Percentiles rank a stretch among this genome's conserved stretches.
Conservation (phyloP, 2,329 filamentous ascomycete genomes). For the Arthrobotrys pseudoclavata region DNA sequence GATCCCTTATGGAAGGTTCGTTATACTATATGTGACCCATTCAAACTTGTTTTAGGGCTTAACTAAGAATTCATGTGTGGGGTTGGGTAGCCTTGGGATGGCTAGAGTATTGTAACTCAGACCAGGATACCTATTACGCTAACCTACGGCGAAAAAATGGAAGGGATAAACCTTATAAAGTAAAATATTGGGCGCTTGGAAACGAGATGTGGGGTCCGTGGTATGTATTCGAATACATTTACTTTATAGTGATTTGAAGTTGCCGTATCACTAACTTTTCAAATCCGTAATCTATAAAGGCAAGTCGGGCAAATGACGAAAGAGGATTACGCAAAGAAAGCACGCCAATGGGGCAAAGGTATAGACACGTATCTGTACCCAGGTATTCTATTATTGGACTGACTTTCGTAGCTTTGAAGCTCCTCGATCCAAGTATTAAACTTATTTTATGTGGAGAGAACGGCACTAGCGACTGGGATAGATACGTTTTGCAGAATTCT, state of each 20-base stretch:
- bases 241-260: too few species aligned
- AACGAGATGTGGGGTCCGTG: constrained; percentile 72
- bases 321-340: constrained; percentile 77
- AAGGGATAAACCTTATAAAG: constrained; percentile 80
- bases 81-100: constrained; percentile 74
- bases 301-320: constrained; percentile 78
- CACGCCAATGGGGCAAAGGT: constrained; percentile 77
- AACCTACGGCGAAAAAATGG: constrained; percentile 83
- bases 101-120: constrained; percentile 89
- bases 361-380: constrained; percentile 62
- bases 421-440: constrained; percentile 77
- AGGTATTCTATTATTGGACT: not conserved
- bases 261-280: not conserved
- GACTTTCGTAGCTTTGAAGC: constrained; percentile 70
- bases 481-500: constrained; percentile 79
- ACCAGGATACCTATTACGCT: constrained; percentile 82
- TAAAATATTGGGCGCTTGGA: constrained; percentile 87
- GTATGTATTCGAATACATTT: constrained; percentile 62
- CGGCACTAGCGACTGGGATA: constrained; percentile 79
- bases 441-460: constrained; percentile 82
- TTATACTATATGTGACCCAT: not conserved
- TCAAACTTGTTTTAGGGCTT: constrained; percentile 63
- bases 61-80: constrained; percentile 66
- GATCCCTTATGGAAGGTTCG: constrained; percentile 67
- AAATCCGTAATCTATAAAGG: constrained; percentile 13